These are phyloP conservation scores for Tripidium arundinaceum DNA, from an alignment of 202 grass and related monocot species.

Conservation along the genomic window DNA sequence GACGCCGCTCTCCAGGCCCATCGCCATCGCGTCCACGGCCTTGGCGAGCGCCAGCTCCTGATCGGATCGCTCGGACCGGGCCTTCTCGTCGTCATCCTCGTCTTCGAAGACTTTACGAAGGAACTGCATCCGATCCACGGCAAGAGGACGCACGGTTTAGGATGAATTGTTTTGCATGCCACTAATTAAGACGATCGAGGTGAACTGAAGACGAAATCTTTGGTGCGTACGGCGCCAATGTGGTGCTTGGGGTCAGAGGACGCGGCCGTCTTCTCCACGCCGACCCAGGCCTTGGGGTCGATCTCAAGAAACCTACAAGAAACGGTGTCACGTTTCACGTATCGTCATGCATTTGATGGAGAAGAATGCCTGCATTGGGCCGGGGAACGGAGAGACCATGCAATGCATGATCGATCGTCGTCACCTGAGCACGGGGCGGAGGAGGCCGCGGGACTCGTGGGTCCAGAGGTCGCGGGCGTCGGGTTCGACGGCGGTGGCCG, in stretches of 20 bases:
- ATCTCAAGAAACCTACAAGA: slow-evolving; percentile 73
- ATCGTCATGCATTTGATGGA: background rate
- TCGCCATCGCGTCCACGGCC: slow-evolving; percentile 77
- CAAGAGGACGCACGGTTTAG: background rate
- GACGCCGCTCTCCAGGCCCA: slow-evolving; percentile 44
- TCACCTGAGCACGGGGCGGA: slow-evolving; percentile 83
- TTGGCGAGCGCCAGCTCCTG: slow-evolving; percentile 81
- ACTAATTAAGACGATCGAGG: background rate
- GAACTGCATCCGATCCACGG: slow-evolving; percentile 41
- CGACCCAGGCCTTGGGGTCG: slow-evolving; percentile 77
- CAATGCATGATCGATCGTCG: background rate
- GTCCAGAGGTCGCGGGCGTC: slow-evolving; percentile 65
- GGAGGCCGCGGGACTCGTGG: slow-evolving; percentile 80
- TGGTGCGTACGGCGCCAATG: slow-evolving; percentile 62
- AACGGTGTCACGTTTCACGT: background rate
- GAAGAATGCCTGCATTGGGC: background rate
- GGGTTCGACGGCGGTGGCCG: slow-evolving; percentile 21
- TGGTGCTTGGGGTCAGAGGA: slow-evolving; percentile 80
- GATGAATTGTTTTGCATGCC: background rate
- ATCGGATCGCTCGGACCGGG: slow-evolving; percentile 54
- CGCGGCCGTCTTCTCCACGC: slow-evolving; percentile 85
- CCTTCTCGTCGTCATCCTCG: slow-evolving; percentile 53
- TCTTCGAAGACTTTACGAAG: slow-evolving; percentile 82
- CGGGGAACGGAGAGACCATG: background rate
- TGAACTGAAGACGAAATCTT: background rate